Conservation (phyloP, 176 grass and related monocot genomes). For the Lolium multiflorum region DNA sequence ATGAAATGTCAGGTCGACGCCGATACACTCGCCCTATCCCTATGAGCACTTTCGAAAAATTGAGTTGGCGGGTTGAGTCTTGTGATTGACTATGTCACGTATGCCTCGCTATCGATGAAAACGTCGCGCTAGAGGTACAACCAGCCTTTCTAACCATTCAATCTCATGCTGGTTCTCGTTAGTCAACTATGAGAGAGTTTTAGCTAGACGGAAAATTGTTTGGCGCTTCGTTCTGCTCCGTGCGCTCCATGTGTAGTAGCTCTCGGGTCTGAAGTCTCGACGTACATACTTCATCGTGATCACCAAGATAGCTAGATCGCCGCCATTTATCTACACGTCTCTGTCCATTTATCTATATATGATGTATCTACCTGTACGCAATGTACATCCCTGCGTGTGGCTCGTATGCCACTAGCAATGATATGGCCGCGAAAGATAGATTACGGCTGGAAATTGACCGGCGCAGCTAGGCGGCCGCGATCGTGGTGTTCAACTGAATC, state of each 20-base stretch:
- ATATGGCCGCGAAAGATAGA: background rate
- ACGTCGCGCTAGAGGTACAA: too few relatives aligned
- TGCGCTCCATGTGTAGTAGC: background rate
- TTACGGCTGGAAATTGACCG: conserved; percentile 18
- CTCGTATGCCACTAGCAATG: background rate
- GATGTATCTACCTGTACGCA: background rate
- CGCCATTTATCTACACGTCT: background rate
- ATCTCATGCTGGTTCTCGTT: too few relatives aligned
- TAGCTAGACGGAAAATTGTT: too few relatives aligned
- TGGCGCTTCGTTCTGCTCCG: background rate
- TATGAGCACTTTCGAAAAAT: too few relatives aligned
- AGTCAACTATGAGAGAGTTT: too few relatives aligned
- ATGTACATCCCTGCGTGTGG: background rate
- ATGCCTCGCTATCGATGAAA: too few relatives aligned
- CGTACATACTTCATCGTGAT: background rate
- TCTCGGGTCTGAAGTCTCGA: background rate
- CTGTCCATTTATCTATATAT: background rate
- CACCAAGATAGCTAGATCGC: background rate
- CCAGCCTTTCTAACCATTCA: too few relatives aligned
- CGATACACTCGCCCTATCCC: too few relatives aligned
- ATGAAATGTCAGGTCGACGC: too few relatives aligned
- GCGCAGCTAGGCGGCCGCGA: conserved; percentile 4
- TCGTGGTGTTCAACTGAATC: conserved; percentile 18
- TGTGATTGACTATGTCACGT: too few relatives aligned
- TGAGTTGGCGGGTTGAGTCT: too few relatives aligned